These are phyloP conservation scores for Aegilops speltoides DNA, from an alignment of 176 grass and related monocot species.

Conservation along the genomic window DNA sequence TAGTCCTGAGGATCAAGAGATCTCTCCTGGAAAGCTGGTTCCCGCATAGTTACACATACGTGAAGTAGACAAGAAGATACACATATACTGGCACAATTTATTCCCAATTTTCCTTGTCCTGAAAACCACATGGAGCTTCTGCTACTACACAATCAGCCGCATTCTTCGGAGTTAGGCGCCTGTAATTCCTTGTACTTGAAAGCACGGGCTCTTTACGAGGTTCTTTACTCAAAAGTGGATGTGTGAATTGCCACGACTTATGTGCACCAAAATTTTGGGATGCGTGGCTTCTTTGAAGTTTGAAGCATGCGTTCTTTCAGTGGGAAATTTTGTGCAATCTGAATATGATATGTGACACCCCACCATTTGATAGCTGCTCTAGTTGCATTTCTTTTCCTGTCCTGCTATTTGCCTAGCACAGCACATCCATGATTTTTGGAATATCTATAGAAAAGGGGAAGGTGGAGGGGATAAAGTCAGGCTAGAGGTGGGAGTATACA, in stretches of 20 bases:
- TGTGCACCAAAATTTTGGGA: not conserved
- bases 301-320: not conserved
- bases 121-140: not conserved
- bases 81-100: not conserved
- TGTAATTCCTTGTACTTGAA: not conserved
- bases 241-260: not conserved
- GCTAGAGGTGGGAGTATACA: too few species aligned
- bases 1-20: constrained; percentile 67
- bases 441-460: too few species aligned
- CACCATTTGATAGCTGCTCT: not conserved
- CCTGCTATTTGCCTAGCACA: not conserved
- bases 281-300: not conserved
- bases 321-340: not conserved
- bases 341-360: not conserved
- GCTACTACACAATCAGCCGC: not conserved
- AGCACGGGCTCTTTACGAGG: not conserved
- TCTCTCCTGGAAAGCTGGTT: constrained; percentile 62
- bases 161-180: not conserved
- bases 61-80: constrained; percentile 30
- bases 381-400: not conserved
- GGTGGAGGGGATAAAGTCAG: too few species aligned
- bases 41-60: constrained; percentile 41
- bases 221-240: not conserved
- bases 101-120: not conserved
- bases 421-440: too few species aligned